Evolutionary conservation across 2,329 filamentous ascomycete species (phyloP).

Genomic region (Colletotrichum eremochloae): DNA sequence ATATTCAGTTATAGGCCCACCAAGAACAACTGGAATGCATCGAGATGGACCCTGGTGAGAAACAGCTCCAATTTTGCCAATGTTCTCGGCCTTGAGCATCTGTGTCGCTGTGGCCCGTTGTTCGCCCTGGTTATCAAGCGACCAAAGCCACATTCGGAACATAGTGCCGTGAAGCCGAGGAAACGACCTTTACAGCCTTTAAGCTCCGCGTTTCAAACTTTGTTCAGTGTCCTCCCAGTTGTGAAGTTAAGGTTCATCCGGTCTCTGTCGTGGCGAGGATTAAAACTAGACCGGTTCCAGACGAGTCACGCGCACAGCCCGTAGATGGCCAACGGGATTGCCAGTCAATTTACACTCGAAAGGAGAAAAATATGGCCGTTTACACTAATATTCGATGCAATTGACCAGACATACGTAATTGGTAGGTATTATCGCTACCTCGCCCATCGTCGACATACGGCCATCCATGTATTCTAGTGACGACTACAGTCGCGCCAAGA

Average conservation of each 20-base stretch:
- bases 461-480: too few relatives aligned
- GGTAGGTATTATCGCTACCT: background rate
- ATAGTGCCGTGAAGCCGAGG: background rate
- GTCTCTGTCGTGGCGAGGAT: background rate
- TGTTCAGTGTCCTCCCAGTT: background rate
- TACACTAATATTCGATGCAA: background rate
- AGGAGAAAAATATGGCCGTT: too few relatives aligned
- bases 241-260: conserved; percentile 3
- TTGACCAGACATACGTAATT: background rate
- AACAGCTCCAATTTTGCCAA: background rate
- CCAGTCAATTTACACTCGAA: background rate
- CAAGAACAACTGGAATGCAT: background rate
- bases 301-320: background rate
- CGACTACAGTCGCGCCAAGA: background rate
- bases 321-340: background rate
- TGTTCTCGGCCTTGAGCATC: background rate
- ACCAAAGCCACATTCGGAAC: background rate
- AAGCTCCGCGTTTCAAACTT: background rate
- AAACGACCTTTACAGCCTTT: background rate
- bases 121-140: background rate
- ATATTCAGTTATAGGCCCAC: background rate
- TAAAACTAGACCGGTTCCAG: conserved; percentile 2
- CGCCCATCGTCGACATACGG: background rate
- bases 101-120: background rate
- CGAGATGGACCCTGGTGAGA: background rate